Base-by-base conservation (phyloP, 2,329 filamentous ascomycete species). In the Lecanicillium sp. region DNA sequence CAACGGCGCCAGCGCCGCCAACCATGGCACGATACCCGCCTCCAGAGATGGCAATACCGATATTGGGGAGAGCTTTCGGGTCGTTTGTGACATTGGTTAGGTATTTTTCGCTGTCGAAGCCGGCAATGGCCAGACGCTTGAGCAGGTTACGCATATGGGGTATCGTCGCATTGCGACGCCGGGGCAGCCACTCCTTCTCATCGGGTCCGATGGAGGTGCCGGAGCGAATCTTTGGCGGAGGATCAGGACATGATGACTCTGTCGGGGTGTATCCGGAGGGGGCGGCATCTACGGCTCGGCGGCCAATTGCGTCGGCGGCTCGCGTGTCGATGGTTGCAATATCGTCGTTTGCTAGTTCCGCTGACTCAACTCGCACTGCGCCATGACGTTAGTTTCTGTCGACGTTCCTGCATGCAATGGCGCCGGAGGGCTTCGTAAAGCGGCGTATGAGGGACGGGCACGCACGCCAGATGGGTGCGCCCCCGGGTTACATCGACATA, bases 1-100 rank as follows among this genome's bases (percentile, higher is more conserved):
- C 79, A 14, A 95, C 58, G 36, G 84, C 84, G 51, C 90, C 90
- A 14, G 84, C 90, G 30, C 87, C 89, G 60, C 86, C 91, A 70
- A 90, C 72, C 69, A 94, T 73, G n/a, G 90, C 89, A 49, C 90
- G 77, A 63, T 93, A 95, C 29, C 90, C 90, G 61, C 90, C 90
- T 11, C 89, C 89, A 0, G 87, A 93, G 37, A 86, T 72, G 10
- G 89, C 87, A 53, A 95, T 78, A 14, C 75, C 88, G 52, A 95
- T 82, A 55, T 73, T 75, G 44, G 74, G 74, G 52, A 75, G 63
- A 21, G 68, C 65, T 0, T 56, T 61, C 6, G 56, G 43, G 39
- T 65, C 49, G 7, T 26, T 58, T 45, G 64, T 58, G 21, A 54
- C 66, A 50, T 64, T 51, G 17, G 55, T 44, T 57, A 97, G 81